phyloP scores from a whole-genome alignment of 768 basidiomycete genomes.

The Tubosaeta brunneosetosa region DNA sequence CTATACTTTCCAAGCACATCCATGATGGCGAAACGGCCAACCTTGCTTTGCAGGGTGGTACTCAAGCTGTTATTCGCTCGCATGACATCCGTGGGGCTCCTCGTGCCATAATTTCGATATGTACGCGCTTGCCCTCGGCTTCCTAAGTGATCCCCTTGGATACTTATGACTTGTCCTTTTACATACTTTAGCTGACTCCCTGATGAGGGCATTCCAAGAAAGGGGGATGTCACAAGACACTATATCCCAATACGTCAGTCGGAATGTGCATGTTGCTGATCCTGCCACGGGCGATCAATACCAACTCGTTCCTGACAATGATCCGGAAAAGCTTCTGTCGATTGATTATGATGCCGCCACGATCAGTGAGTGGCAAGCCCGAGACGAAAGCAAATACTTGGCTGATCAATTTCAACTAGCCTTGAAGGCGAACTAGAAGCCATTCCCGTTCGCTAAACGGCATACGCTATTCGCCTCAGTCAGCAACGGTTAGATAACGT shows the following conservation, averaged over 20 bases:
- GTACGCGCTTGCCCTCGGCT: not conserved
- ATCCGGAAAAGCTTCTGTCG: not conserved
- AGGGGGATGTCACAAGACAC: conserved; percentile 2
- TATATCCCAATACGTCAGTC: conserved; percentile 5
- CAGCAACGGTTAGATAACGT: not conserved
- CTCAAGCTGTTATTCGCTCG: not conserved
- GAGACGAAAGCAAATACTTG: not conserved
- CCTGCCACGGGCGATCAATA: conserved; percentile 6
- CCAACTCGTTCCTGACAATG: not conserved
- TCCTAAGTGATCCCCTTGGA: not conserved
- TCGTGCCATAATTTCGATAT: not conserved
- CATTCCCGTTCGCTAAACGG: too few relatives aligned
- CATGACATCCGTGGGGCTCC: not conserved
- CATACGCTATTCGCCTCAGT: not conserved
- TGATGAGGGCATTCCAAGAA: not conserved
- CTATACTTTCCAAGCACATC: not conserved
- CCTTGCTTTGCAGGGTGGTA: not conserved
- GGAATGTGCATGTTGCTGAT: conserved; percentile 2
- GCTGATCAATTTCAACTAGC: not conserved
- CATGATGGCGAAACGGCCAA: not conserved
- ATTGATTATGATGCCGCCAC: not conserved
- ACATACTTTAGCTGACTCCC: not conserved
- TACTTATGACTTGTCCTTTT: not conserved
- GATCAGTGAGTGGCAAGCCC: conserved; percentile 2
- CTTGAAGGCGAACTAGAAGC: not conserved